Percentiles rank a stretch among this genome's conserved stretches.
phyloP scores from a whole-genome alignment of 2,329 filamentous ascomycete species.

The Arthrobotrys megalospora region DNA sequence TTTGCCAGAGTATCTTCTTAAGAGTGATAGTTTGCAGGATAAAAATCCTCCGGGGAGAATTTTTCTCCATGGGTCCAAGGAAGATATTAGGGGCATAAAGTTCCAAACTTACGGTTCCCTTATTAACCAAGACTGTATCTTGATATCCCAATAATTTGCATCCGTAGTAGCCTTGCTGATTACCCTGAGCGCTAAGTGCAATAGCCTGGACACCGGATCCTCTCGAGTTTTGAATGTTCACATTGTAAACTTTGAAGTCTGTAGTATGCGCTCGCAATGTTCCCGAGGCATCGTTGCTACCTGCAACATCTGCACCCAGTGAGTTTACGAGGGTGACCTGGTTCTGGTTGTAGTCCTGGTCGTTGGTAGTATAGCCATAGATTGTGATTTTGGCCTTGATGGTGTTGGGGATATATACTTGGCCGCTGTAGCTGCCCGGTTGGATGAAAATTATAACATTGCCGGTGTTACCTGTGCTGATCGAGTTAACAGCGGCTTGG shows the following conservation, averaged over 20 bases:
- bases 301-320: slow-evolving; percentile 67
- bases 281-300: slow-evolving; percentile 72
- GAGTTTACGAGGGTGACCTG: slow-evolving; percentile 70
- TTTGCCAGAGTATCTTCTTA: no score
- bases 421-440: slow-evolving; percentile 75
- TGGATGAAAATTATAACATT: slow-evolving; percentile 76
- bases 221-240: slow-evolving; percentile 72
- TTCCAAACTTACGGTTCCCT: slow-evolving; percentile 66
- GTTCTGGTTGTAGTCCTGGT: slow-evolving; percentile 72
- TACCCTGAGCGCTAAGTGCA: slow-evolving; percentile 71
- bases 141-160: slow-evolving; percentile 73
- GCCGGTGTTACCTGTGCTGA: slow-evolving; percentile 71
- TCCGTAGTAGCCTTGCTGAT: slow-evolving; percentile 74
- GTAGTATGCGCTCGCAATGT: slow-evolving; percentile 70
- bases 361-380: slow-evolving; percentile 74
- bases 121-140: slow-evolving; percentile 72
- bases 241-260: slow-evolving; percentile 76
- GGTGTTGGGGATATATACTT: slow-evolving; percentile 71
- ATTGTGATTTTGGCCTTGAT: slow-evolving; percentile 72
- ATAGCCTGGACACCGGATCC: slow-evolving; percentile 70
- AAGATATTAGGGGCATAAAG: background rate
- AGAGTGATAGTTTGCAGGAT: background rate
- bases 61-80: no score
- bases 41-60: no score
- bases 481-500: slow-evolving; percentile 74